These are phyloP conservation scores for Brassica balearica DNA, from an alignment of 441 rosid species.

Conservation along the genomic window DNA sequence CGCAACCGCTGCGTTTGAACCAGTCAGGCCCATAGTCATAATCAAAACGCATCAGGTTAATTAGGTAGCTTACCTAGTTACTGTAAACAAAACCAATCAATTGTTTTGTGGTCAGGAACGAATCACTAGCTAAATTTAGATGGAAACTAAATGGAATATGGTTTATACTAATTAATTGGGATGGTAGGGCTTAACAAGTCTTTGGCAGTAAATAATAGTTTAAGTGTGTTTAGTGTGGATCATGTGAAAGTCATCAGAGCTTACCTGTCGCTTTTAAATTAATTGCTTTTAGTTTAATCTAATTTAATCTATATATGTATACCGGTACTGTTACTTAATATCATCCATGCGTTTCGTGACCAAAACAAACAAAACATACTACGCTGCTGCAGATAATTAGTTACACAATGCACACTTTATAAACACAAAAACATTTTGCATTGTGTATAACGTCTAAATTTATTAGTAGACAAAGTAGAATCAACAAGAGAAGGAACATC, in stretches of 20 bases:
- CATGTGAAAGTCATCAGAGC: slow-evolving; percentile 48
- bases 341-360: slow-evolving; percentile 22
- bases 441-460: background rate
- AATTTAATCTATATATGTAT: background rate
- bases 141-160: slow-evolving; percentile 7
- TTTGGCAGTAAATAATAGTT: slow-evolving; percentile 32
- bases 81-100: slow-evolving; percentile 19
- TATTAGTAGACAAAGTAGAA: background rate
- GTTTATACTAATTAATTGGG: slow-evolving; percentile 21
- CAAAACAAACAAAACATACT: slow-evolving; percentile 13
- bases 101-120: slow-evolving; percentile 26
- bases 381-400: slow-evolving; percentile 8
- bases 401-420: background rate
- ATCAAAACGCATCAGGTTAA: slow-evolving; percentile 15
- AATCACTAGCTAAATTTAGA: slow-evolving; percentile 12
- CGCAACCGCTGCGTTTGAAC: too few relatives aligned
- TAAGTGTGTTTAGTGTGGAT: slow-evolving; percentile 36
- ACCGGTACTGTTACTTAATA: background rate
- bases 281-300: slow-evolving; percentile 4
- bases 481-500: slow-evolving; percentile 32
- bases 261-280: slow-evolving; percentile 37
- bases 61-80: slow-evolving; percentile 22
- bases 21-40: too few relatives aligned
- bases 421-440: background rate
- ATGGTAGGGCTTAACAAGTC: slow-evolving; percentile 40